Base-by-base conservation (phyloP, 2,329 filamentous ascomycete genomes). In the Fusarium incarnatum region DNA sequence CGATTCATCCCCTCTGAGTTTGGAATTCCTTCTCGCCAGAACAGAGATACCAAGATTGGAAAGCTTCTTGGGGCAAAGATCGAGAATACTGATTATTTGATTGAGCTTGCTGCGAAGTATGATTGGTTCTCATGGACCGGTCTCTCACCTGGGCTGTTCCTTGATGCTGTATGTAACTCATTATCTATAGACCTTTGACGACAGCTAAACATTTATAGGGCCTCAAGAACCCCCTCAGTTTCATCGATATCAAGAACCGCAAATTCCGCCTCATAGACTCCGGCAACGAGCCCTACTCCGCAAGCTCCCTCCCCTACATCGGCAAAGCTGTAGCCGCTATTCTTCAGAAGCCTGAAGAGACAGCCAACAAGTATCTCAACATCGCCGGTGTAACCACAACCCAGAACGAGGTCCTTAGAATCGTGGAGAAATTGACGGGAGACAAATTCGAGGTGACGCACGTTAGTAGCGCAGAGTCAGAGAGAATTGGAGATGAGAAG, bases 41-140 rank as follows among this genome's bases (percentile, higher is more conserved):
- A 65, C 2, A 22, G 60, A 4, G 28, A 65, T 1, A 48, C 25
- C 6, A 65, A 65, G 15, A 65, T 65, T 4, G 60, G 60, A 1
- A 50, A 40, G 1, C 46, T 64, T 7, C 25, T 64, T 2, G 2
- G 22, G 2, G 48, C 45, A 0, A 64, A 64, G 40, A 20, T 64
- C 0, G 13, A 41, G 7, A 64, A 64, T 8, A 64, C 60, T 11
- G 60, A 64, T 30, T 64, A 64, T 18, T 27, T 64, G 32, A 42
- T 64, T 22, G 45, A 64, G 8, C 61, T 64, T 25, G 53, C 60
- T 1, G 4, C 23, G 22, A 56, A 64, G 27, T 23, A 64, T 20
- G 32, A 64, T 15, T 64, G 61, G 60, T 64, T 64, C 25, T 59
- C 40, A 0, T 64, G 61, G 61, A 64, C 61, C 9, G 61, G 61